Conservation (phyloP, 345 rosid genomes). For the Heritiera littoralis region DNA sequence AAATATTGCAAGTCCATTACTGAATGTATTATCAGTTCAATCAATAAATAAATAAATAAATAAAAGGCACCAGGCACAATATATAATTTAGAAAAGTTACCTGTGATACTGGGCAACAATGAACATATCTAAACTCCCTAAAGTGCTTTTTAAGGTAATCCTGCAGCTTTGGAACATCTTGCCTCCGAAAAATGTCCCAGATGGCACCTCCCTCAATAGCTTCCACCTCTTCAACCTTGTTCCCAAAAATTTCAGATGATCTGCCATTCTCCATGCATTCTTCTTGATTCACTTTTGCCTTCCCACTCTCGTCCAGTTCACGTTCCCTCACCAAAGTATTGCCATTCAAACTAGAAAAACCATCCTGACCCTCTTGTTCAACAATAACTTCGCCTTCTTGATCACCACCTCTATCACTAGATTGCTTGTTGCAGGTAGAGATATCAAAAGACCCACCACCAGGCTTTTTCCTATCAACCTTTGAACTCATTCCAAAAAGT, state of each 20-base stretch:
- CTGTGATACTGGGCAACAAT: constrained; percentile 55
- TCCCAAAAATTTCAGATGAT: constrained; percentile 2
- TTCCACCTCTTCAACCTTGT: constrained; percentile 14
- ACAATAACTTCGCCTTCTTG: background rate
- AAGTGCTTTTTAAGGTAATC: constrained; percentile 59
- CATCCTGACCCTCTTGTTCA: background rate
- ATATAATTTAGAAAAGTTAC: constrained; percentile 31
- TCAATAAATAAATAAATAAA: background rate
- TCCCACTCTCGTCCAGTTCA: constrained; percentile 15
- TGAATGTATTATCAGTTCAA: background rate
- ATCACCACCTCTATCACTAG: background rate
- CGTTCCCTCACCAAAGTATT: background rate
- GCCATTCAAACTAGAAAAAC: background rate
- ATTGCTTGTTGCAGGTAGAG: background rate
- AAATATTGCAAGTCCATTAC: background rate
- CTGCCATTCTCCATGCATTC: background rate
- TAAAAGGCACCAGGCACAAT: background rate
- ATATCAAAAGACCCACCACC: background rate
- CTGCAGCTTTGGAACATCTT: constrained; percentile 70
- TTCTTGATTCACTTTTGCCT: constrained; percentile 6
- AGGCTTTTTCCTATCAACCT: constrained; percentile 16
- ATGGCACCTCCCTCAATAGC: constrained; percentile 65
- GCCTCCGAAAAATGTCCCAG: constrained; percentile 80
- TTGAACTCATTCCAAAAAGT: constrained; percentile 34
- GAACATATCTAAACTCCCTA: constrained; percentile 70